A percentile compares a stretch with the other conserved stretches of the same genome.
These are phyloP conservation scores for Erodium trifolium DNA, from an alignment of 441 rosid species.

Conservation along the genomic window DNA sequence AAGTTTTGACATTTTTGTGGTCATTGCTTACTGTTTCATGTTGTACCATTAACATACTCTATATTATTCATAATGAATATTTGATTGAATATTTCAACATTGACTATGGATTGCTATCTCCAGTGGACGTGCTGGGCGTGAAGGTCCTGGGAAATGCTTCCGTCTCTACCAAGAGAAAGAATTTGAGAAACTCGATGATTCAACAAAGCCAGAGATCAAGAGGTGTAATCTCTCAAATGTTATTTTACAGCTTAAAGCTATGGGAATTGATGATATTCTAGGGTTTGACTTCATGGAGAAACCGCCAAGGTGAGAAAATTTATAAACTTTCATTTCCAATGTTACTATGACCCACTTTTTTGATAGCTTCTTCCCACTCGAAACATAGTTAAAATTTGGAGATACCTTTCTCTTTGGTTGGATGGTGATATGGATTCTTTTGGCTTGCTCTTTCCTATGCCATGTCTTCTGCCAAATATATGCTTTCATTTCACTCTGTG, in stretches of 20 bases:
- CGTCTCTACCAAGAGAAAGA: conserved; percentile 87
- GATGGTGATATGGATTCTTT: neutral
- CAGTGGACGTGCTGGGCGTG: conserved; percentile 99
- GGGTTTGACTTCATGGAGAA: conserved; percentile 95
- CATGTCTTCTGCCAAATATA: conserved; percentile 3
- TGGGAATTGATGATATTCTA: conserved; percentile 78
- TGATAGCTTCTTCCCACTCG: neutral
- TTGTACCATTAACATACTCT: neutral
- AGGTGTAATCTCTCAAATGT: conserved; percentile 85
- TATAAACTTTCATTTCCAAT: conserved; percentile 8
- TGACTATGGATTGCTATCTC: conserved; percentile 19
- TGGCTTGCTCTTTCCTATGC: conserved; percentile 1
- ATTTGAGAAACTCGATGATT: conserved; percentile 84
- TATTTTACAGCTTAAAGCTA: conserved; percentile 84
- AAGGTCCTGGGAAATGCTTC: conserved; percentile 84
- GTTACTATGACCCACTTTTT: neutral
- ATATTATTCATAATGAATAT: neutral
- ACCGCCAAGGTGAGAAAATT: conserved; percentile 59
- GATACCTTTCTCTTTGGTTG: neutral
- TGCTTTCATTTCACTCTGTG: neutral
- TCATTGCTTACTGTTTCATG: neutral
- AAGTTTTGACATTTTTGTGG: neutral
- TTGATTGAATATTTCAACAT: conserved; percentile 12
- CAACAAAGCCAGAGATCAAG: conserved; percentile 86
- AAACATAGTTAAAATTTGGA: neutral